A percentile compares a stretch with the other conserved stretches of the same genome.
phyloP scores from a whole-genome alignment of 2,329 filamentous ascomycete species.

The Epichloe brachyelytri region DNA sequence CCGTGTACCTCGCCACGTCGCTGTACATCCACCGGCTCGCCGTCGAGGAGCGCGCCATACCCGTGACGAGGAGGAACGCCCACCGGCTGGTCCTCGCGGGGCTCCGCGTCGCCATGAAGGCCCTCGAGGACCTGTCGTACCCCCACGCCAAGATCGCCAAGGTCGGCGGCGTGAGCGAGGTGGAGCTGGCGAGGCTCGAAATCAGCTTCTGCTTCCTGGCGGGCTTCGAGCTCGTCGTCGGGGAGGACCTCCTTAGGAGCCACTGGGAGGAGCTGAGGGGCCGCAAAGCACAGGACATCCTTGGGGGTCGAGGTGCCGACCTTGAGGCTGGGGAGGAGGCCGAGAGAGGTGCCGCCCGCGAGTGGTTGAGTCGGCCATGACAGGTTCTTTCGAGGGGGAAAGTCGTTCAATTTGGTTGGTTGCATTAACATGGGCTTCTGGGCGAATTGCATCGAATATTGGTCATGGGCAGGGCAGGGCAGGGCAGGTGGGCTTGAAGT shows the following conservation, averaged over 20 bases:
- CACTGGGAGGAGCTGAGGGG: conserved; percentile 23
- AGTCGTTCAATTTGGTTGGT: too few relatives aligned
- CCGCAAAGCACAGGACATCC: conserved; percentile 14
- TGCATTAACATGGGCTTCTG: too few relatives aligned
- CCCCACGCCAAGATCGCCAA: conserved; percentile 71
- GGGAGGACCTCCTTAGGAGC: conserved; percentile 17
- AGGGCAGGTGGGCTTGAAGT: not conserved
- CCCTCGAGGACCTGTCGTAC: conserved; percentile 84
- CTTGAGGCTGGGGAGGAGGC: conserved; percentile 13
- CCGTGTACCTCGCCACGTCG: conserved; percentile 81
- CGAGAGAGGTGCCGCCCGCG: conserved; percentile 5
- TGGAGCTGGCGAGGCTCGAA: conserved; percentile 72
- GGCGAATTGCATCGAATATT: too few relatives aligned
- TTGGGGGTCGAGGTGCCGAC: conserved; percentile 17
- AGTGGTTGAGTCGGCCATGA: not conserved
- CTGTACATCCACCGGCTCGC: conserved; percentile 77
- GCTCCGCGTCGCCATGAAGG: conserved; percentile 82
- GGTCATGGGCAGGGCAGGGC: not conserved
- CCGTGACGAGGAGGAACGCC: conserved; percentile 70
- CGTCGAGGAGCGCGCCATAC: conserved; percentile 63
- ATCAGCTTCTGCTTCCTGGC: conserved; percentile 79
- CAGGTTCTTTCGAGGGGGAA: too few relatives aligned
- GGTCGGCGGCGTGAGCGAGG: conserved; percentile 76
- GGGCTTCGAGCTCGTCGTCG: conserved; percentile 65
- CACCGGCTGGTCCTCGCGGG: conserved; percentile 78